Evolutionary conservation across 345 rosid species (phyloP), one percentile per base, ranked within the genome.

Genomic region (Sisymbrium altissimum): DNA sequence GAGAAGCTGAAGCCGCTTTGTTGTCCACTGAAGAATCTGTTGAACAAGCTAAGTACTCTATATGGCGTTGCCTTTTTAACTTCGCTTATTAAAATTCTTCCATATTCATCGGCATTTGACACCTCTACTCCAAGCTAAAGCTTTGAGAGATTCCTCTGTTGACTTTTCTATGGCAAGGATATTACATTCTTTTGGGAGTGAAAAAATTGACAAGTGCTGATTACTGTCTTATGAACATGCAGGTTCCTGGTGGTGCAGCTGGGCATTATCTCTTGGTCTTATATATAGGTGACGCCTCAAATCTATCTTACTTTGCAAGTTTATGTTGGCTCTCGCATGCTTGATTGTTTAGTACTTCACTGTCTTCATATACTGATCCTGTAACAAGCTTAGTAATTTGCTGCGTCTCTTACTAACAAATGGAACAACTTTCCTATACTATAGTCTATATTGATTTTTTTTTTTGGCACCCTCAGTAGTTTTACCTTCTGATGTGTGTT

Each of bases 221-320:
- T 52, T 49, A 7, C 11, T 62, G n/a, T 44, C 41, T 64, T 52
- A 53, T 61, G 14, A 68, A 74, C 50, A 53, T 71, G 77, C 62
- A 94, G 97, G 81, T 89, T 67, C 91, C 95, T 57, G 88, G 91
- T 75, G 93, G 97, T 71, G 97, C 96, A 59, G 93, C 97, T 59
- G 96, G 96, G 70, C 93, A 94, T 79, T 91, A 86, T 78, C 95
- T 72, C 97, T 94, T 73, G 97, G 97, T 68, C 91, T 91, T 78
- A 83, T 91, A 23, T 86, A 88, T 83, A 91, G 98, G 97, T 93
- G 72, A 59, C 19, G 18, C 60, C 39, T 53, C 21, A 1, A 8
- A 49, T n/a, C 23, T 61, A 9, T 60, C 50, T 50, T 56, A 23
- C 19, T 74, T 64, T 63, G 18, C 52, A 41, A 63, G 46, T 55